phyloP scores from a whole-genome alignment of 1,139 yeast genomes.

The Lipomyces yarrowii region DNA sequence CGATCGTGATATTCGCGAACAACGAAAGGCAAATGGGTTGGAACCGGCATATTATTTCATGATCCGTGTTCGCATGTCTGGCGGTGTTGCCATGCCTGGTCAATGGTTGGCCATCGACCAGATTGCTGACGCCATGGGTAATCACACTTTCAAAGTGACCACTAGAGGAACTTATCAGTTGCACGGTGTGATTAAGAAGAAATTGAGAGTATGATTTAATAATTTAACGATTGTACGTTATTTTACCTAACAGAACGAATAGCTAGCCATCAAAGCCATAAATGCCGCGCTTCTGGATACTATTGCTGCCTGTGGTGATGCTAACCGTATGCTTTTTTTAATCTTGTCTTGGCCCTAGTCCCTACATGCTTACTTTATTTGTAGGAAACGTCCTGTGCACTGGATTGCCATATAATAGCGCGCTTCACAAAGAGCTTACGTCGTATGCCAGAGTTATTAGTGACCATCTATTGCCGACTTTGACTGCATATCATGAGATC shows the following conservation, averaged over 20 bases:
- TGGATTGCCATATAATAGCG: constrained; percentile 83
- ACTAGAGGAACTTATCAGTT: constrained; percentile 97
- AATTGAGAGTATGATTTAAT: constrained; percentile 55
- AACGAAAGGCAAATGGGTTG: constrained; percentile 85
- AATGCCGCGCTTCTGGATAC: constrained; percentile 89
- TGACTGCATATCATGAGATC: constrained; percentile 97
- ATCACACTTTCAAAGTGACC: constrained; percentile 90
- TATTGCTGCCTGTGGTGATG: constrained; percentile 98
- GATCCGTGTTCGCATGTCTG: constrained; percentile 96
- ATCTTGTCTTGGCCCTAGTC: background rate
- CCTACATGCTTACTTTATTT: background rate
- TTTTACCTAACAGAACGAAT: background rate
- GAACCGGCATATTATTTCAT: constrained; percentile 96
- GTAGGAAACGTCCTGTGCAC: constrained; percentile 77
- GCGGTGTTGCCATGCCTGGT: constrained; percentile 82
- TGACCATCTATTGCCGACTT: constrained; percentile 81
- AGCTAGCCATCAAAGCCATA: constrained; percentile 88
- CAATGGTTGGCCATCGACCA: constrained; percentile 89
- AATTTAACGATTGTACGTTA: background rate
- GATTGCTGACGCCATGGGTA: constrained; percentile 81
- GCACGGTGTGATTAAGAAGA: constrained; percentile 91
- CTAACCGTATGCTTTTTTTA: constrained; percentile 55
- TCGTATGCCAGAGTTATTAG: constrained; percentile 67
- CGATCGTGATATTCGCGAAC: constrained; percentile 94
- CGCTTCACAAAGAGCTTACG: constrained; percentile 75